Conservation (phyloP, 2,329 filamentous ascomycete species). For the Coniella vitis region DNA sequence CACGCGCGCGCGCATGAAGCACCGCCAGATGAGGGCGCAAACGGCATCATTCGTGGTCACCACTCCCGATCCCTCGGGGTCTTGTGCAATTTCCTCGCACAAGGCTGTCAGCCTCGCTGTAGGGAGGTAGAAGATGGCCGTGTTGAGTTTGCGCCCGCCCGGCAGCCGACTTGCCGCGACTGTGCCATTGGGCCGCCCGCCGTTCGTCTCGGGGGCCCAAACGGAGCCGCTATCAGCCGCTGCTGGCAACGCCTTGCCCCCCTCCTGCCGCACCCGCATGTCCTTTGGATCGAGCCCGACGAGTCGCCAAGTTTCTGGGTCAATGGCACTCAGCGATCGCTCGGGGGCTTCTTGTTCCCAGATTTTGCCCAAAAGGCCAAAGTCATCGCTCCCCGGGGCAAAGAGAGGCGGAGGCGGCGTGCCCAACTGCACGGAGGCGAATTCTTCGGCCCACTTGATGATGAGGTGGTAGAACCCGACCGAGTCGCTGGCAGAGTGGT, state of each 20-base stretch:
- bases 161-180: neutral
- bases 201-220: neutral
- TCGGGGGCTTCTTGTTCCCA: conserved; percentile 8
- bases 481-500: conserved; percentile 12
- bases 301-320: neutral
- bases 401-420: neutral
- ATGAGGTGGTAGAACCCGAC: conserved; percentile 1
- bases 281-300: neutral
- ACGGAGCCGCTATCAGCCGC: neutral
- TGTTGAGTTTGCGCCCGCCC: neutral
- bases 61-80: neutral
- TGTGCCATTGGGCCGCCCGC: too few relatives aligned
- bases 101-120: conserved; percentile 2
- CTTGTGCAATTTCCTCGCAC: neutral
- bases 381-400: conserved; percentile 6
- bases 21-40: conserved; percentile 16
- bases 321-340: neutral
- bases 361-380: conserved; percentile 4
- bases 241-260: neutral
- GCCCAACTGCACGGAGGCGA: conserved; percentile 1
- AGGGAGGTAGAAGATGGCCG: conserved; percentile 16
- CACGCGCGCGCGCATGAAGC: conserved; percentile 6
- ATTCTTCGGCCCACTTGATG: conserved; percentile 15
- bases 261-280: neutral
- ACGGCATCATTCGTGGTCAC: conserved; percentile 15